phyloP scores from a whole-genome alignment of 2,329 filamentous ascomycete species.

The Penicillium sp. region DNA sequence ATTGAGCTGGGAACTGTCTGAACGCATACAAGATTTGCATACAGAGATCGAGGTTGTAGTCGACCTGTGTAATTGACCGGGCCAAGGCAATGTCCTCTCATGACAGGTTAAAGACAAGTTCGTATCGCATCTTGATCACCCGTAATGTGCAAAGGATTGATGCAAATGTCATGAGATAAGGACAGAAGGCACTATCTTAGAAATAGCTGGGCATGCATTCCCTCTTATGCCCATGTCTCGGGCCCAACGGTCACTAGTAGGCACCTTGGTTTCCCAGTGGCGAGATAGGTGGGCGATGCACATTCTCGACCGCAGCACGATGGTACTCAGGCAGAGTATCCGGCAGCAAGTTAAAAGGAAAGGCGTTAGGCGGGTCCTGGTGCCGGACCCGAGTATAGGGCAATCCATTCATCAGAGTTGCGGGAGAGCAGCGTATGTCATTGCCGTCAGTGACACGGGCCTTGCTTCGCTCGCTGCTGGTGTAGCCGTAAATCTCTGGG shows the following conservation, averaged over 20 bases:
- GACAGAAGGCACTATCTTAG: no score
- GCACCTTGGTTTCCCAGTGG: constrained; percentile 21
- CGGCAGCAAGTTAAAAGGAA: constrained; percentile 17
- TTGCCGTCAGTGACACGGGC: constrained; percentile 21
- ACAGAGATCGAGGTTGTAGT: no score
- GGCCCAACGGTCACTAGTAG: constrained; percentile 10
- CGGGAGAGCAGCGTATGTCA: constrained; percentile 19
- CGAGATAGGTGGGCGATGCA: constrained; percentile 22
- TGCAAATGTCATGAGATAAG: no score
- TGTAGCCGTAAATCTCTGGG: constrained; percentile 39
- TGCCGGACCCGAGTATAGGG: constrained; percentile 35
- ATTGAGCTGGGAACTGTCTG: no score
- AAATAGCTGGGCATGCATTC: no score
- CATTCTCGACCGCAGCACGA: constrained; percentile 13
- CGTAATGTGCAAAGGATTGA: no score
- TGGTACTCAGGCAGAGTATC: constrained; percentile 21
- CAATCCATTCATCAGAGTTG: constrained; percentile 37
- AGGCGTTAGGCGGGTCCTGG: constrained; percentile 11
- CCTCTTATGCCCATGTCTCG: no score
- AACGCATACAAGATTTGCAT: no score
- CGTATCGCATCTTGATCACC: no score
- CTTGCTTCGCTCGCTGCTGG: constrained; percentile 29
- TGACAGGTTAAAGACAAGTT: no score
- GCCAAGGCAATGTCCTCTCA: no score
- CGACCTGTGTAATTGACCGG: no score